Percentiles rank a stretch among this genome's conserved stretches.
These are phyloP conservation scores for Schizophyllum amplum DNA, from an alignment of 1,284 basidiomycete genomes.

Conservation along the genomic window DNA sequence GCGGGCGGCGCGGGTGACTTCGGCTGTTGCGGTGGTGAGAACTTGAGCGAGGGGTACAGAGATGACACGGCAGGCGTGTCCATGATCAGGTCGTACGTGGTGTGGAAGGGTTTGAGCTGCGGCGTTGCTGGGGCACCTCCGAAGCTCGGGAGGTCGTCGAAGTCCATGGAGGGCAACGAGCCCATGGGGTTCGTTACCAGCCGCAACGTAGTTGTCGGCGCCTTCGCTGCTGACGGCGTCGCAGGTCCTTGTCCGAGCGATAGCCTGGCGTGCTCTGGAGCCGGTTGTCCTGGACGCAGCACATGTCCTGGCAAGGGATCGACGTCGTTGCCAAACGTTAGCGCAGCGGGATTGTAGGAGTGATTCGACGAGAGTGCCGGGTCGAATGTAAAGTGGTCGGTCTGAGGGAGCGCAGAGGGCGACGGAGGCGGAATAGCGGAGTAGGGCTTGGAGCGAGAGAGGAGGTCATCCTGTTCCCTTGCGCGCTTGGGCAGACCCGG, in stretches of 20 bases:
- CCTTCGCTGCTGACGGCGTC: conserved; percentile 28
- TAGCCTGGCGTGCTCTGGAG: conserved; percentile 47
- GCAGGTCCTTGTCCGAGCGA: conserved; percentile 36
- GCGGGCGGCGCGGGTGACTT: conserved; percentile 9
- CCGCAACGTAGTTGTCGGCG: conserved; percentile 52
- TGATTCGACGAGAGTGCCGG: conserved; percentile 17
- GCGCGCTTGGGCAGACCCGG: conserved; percentile 12
- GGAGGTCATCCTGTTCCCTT: conserved; percentile 34
- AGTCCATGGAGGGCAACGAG: conserved; percentile 1
- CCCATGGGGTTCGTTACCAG: conserved; percentile 37
- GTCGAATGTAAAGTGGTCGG: conserved; percentile 42
- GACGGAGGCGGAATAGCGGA: conserved; percentile 38
- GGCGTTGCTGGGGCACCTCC: conserved; percentile 36
- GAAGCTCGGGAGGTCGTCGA: conserved; percentile 8
- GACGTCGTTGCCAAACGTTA: conserved; percentile 18
- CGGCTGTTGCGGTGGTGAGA: conserved; percentile 13
- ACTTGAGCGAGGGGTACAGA: conserved; percentile 49
- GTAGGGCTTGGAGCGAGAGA: conserved; percentile 40
- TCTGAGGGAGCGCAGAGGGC: conserved; percentile 21
- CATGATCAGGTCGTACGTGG: conserved; percentile 57
- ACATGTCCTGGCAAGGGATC: conserved; percentile 49
- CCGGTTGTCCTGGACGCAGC: conserved; percentile 46
- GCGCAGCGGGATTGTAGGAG: conserved; percentile 12
- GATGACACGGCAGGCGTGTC: conserved; percentile 38
- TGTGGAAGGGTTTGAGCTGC: conserved; percentile 50